Conservation (phyloP, 1,139 yeast genomes). For the Zygoascus meyerae region DNA sequence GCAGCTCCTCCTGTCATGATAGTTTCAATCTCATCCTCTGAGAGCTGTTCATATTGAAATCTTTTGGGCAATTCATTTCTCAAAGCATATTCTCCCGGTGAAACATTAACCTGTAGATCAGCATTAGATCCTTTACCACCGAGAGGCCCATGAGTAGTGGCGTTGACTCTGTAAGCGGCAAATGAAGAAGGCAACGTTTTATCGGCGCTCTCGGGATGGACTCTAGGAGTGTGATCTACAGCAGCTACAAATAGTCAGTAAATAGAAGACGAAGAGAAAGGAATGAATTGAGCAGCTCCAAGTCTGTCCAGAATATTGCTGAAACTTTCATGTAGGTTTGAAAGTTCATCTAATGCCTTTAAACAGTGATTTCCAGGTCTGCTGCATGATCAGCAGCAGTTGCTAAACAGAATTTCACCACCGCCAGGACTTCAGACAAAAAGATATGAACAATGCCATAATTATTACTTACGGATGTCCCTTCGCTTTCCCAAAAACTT, state of each 20-base stretch:
- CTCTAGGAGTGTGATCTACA: conserved; percentile 37
- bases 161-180: conserved; percentile 38
- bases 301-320: too few relatives aligned
- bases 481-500: conserved; percentile 37
- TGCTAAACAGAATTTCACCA: too few relatives aligned
- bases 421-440: not conserved
- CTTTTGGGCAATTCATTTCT: conserved; percentile 63
- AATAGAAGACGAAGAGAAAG: too few relatives aligned
- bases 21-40: conserved; percentile 64
- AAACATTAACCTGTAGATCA: conserved; percentile 36
- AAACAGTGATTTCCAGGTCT: too few relatives aligned
- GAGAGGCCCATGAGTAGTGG: conserved; percentile 38
- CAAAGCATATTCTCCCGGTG: conserved; percentile 48
- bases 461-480: conserved; percentile 9
- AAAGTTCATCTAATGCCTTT: too few relatives aligned
- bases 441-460: conserved; percentile 1
- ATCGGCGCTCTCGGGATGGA: conserved; percentile 46
- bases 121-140: conserved; percentile 23
- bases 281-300: too few relatives aligned
- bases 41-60: conserved; percentile 59
- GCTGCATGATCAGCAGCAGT: too few relatives aligned
- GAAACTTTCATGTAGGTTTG: too few relatives aligned
- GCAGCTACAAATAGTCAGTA: conserved; percentile 2
- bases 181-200: conserved; percentile 41
- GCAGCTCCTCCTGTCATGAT: conserved; percentile 76